A percentile compares a stretch with the other conserved stretches of the same genome.
These are phyloP conservation scores for Termitomyces sp. DNA, from an alignment of 768 basidiomycete genomes.

Conservation along the genomic window DNA sequence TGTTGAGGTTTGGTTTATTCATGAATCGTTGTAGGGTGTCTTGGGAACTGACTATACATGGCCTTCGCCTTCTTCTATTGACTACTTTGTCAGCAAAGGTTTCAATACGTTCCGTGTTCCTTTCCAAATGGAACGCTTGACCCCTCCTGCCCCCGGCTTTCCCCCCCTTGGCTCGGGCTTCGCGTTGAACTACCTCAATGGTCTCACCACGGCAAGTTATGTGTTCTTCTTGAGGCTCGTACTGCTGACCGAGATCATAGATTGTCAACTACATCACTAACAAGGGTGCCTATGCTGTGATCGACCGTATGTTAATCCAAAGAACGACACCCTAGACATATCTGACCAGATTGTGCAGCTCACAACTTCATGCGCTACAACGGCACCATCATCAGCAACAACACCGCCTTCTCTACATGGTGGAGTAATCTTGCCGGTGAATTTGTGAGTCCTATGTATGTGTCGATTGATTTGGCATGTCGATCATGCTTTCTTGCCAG, in stretches of 20 bases:
- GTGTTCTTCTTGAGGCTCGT: not conserved
- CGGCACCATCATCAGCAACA: too few relatives aligned
- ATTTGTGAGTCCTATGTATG: conserved; percentile 39
- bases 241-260: conserved; percentile 21
- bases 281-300: conserved; percentile 55
- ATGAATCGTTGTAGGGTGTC: conserved; percentile 23
- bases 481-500: conserved; percentile 13
- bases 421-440: conserved; percentile 54
- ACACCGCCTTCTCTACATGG: conserved; percentile 38
- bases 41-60: conserved; percentile 46
- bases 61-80: conserved; percentile 40
- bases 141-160: conserved; percentile 49
- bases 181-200: conserved; percentile 50
- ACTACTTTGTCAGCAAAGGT: conserved; percentile 50
- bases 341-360: conserved; percentile 15
- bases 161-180: too few relatives aligned
- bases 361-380: too few relatives aligned
- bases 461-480: not conserved
- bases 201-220: conserved; percentile 38
- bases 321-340: not conserved
- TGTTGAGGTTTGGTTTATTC: not conserved
- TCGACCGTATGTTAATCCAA: conserved; percentile 49
- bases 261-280: conserved; percentile 58
- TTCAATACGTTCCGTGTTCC: conserved; percentile 64
- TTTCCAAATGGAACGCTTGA: conserved; percentile 56